Conservation (phyloP, 257 asterid species). For the Craterostigma plantagineum region DNA sequence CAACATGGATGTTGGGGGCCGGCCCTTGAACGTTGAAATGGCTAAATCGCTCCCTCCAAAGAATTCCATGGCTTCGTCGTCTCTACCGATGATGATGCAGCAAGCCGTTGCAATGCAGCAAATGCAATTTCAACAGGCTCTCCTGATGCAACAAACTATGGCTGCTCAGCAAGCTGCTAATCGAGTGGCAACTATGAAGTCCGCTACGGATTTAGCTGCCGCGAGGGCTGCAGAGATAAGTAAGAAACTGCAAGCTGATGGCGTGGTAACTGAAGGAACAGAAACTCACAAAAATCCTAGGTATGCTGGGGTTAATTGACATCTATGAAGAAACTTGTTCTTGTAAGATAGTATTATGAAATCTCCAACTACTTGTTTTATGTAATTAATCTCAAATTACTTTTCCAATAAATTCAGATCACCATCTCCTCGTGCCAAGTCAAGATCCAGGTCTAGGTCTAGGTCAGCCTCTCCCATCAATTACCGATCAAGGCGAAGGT, state of each 20-base stretch:
- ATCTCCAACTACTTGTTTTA: conserved; percentile 1
- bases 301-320: conserved; percentile 20
- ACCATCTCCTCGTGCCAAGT: conserved; percentile 39
- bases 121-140: conserved; percentile 98
- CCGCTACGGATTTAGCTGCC: conserved; percentile 94
- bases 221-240: conserved; percentile 97
- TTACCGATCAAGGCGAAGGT: conserved; percentile 46
- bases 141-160: conserved; percentile 80
- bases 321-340: neutral
- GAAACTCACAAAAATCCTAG: conserved; percentile 48
- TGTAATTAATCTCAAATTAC: conserved; percentile 10
- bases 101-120: conserved; percentile 98
- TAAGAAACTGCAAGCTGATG: conserved; percentile 72
- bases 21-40: conserved; percentile 95
- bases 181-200: conserved; percentile 90
- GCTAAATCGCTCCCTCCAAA: conserved; percentile 89
- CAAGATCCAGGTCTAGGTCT: conserved; percentile 64
- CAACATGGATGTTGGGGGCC: conserved; percentile 91
- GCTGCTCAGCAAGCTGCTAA: conserved; percentile 90
- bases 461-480: conserved; percentile 60
- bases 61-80: conserved; percentile 41
- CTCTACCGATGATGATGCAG: conserved; percentile 76
- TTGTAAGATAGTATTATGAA: too few relatives aligned
- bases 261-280: conserved; percentile 37
- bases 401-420: conserved; percentile 37